Conservation (phyloP, 495 filamentous ascomycete species). For the Emericellopsis terricola region DNA sequence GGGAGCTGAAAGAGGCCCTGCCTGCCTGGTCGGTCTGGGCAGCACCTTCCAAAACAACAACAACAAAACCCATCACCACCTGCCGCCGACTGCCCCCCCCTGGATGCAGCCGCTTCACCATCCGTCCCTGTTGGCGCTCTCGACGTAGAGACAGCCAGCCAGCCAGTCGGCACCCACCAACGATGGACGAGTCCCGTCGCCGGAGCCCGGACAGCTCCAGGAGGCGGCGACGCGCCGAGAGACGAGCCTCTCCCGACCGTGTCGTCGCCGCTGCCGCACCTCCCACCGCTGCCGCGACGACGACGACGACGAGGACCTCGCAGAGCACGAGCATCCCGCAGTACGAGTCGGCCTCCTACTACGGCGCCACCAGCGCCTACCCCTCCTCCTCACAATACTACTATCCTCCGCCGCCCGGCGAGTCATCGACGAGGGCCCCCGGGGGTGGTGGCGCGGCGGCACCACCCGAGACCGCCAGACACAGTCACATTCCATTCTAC, state of each 20-base stretch:
- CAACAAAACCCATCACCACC: no score
- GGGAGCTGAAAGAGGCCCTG: no score
- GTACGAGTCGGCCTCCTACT: background rate
- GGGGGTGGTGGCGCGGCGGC: conserved; percentile 3
- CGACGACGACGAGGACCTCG: background rate
- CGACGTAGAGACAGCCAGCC: background rate
- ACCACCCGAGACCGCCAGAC: background rate
- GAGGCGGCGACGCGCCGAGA: conserved; percentile 28
- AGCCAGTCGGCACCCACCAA: conserved; percentile 6
- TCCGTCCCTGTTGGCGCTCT: no score
- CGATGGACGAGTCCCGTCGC: conserved; percentile 27
- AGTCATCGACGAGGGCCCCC: conserved; percentile 5
- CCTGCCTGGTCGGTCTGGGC: no score
- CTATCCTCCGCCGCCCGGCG: no score
- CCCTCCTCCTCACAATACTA: conserved; percentile 15
- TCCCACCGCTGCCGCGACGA: background rate
- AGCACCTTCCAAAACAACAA: no score
- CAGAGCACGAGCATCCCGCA: conserved; percentile 1
- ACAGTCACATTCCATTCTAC: conserved; percentile 11
- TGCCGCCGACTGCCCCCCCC: no score
- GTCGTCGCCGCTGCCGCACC: conserved; percentile 9
- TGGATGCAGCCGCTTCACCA: no score
- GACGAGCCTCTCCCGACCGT: conserved; percentile 26
- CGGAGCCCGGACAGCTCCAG: conserved; percentile 30
- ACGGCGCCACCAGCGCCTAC: conserved; percentile 3